These are phyloP conservation scores for Cyathus pygmaeus DNA, from an alignment of 1,284 basidiomycete genomes.

Conservation along the genomic window DNA sequence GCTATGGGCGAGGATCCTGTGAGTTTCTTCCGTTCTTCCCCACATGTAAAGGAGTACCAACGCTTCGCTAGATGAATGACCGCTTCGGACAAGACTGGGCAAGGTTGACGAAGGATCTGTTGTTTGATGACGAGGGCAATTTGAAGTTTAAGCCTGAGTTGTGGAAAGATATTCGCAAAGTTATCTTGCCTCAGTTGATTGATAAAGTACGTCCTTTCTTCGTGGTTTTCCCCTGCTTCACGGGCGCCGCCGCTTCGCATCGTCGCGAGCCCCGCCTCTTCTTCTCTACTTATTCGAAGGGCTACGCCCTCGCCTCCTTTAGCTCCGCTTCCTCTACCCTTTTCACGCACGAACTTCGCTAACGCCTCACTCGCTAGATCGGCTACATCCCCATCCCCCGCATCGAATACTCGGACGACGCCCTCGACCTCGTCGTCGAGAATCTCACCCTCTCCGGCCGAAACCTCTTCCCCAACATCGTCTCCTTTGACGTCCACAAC, in stretches of 20 bases:
- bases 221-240: too few relatives aligned
- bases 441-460: constrained; percentile 90
- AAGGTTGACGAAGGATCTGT: constrained; percentile 82
- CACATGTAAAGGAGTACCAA: not conserved
- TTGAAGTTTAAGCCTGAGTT: constrained; percentile 90
- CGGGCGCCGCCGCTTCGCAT: too few relatives aligned
- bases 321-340: too few relatives aligned
- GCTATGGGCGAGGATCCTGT: constrained; percentile 86
- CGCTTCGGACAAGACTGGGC: constrained; percentile 86
- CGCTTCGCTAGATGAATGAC: constrained; percentile 44
- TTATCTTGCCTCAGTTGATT: constrained; percentile 86
- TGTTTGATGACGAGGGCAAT: constrained; percentile 88
- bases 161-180: constrained; percentile 86
- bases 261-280: too few relatives aligned
- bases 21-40: constrained; percentile 12
- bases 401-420: constrained; percentile 90
- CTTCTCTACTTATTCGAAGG: too few relatives aligned
- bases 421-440: constrained; percentile 91
- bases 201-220: constrained; percentile 58
- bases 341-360: not conserved
- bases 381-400: constrained; percentile 93
- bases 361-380: constrained; percentile 55
- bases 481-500: constrained; percentile 87
- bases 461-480: constrained; percentile 84
- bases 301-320: too few relatives aligned